These are phyloP conservation scores for Elsinoe necatrix DNA, from an alignment of 2,329 filamentous ascomycete genomes.

Conservation along the genomic window DNA sequence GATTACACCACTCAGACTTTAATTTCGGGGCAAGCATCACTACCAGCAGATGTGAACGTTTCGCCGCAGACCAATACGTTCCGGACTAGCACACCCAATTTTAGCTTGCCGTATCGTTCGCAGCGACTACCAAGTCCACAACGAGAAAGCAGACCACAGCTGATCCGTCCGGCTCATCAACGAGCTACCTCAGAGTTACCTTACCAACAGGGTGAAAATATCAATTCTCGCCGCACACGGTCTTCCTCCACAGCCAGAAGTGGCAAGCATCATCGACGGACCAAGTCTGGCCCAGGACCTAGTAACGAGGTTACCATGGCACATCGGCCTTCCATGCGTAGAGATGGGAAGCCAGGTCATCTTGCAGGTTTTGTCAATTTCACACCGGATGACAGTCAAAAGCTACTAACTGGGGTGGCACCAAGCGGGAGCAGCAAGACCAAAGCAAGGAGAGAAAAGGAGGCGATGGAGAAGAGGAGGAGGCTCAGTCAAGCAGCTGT, in stretches of 20 bases:
- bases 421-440: constrained; percentile 89
- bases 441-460: constrained; percentile 82
- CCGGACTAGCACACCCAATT: neutral
- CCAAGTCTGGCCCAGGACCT: constrained; percentile 1
- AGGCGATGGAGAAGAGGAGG: constrained; percentile 68
- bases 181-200: neutral
- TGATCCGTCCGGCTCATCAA: neutral
- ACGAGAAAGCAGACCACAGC: neutral
- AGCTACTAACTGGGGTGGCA: constrained; percentile 82
- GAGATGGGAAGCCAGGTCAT: constrained; percentile 16
- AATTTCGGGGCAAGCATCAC: neutral
- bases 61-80: constrained; percentile 2
- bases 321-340: neutral
- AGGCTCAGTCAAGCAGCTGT: constrained; percentile 60
- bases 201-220: neutral
- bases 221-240: neutral
- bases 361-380: constrained; percentile 72
- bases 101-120: constrained; percentile 8
- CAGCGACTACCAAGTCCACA: neutral
- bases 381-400: constrained; percentile 67
- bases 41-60: neutral
- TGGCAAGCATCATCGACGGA: constrained; percentile 7
- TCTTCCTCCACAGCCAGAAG: neutral
- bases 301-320: neutral
- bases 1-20: neutral